Evolutionary conservation across 768 basidiomycete genomes (phyloP).

Genomic region (Chalciporus piperatus): DNA sequence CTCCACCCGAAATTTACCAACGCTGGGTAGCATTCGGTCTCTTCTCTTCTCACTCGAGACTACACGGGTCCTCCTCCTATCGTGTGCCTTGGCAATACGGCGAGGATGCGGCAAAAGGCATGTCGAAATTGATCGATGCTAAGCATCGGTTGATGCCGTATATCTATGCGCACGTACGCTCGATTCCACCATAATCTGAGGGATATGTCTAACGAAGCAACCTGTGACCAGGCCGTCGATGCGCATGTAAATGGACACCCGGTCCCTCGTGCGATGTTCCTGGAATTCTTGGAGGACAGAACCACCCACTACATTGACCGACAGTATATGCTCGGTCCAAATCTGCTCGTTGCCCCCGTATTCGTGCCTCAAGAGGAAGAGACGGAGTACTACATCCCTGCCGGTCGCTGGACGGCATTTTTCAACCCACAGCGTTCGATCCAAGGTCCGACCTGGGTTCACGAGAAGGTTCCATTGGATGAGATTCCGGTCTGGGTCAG

Average conservation of each 20-base stretch:
- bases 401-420: constrained; percentile 59
- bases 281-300: constrained; percentile 59
- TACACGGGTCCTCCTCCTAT: constrained; percentile 73
- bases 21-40: constrained; percentile 77
- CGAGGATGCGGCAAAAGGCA: constrained; percentile 61
- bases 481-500: constrained; percentile 68
- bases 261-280: constrained; percentile 62
- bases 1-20: constrained; percentile 65
- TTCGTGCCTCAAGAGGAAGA: constrained; percentile 54
- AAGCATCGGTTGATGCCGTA: constrained; percentile 78
- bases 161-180: constrained; percentile 51
- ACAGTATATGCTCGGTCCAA: constrained; percentile 59
- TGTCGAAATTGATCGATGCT: constrained; percentile 58
- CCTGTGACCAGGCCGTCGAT: constrained; percentile 44
- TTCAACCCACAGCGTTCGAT: constrained; percentile 53
- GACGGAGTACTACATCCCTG: constrained; percentile 58
- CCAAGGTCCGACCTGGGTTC: constrained; percentile 60
- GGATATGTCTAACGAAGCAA: not conserved
- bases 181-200: not conserved
- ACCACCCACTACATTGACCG: constrained; percentile 59
- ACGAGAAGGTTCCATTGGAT: constrained; percentile 59
- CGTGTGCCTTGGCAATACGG: constrained; percentile 79
- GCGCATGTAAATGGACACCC: constrained; percentile 53
- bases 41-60: constrained; percentile 71
- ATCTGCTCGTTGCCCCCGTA: constrained; percentile 61